Conservation (phyloP, 2,329 filamentous ascomycete genomes). For the Monilinia fructigena region DNA sequence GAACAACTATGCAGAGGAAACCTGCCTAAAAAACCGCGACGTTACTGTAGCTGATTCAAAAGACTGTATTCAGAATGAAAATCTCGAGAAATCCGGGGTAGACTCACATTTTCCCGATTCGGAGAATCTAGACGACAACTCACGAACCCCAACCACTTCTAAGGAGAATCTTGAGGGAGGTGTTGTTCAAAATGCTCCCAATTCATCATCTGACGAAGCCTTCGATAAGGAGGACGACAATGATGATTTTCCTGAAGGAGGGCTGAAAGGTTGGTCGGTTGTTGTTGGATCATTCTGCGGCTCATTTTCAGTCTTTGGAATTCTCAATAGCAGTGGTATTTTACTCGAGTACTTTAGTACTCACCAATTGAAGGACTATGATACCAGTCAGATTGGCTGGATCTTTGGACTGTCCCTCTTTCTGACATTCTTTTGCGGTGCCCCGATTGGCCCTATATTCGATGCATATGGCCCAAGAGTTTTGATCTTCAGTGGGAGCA, state of each 20-base stretch:
- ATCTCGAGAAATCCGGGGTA: constrained; percentile 9
- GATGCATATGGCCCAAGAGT: constrained; percentile 61
- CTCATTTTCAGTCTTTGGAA: constrained; percentile 59
- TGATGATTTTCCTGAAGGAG: constrained; percentile 63
- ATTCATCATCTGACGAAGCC: constrained; percentile 25
- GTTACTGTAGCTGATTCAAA: constrained; percentile 12
- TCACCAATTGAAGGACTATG: constrained; percentile 59
- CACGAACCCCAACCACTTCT: not conserved
- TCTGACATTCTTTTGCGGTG: constrained; percentile 66
- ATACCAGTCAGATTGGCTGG: constrained; percentile 56
- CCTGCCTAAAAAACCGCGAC: constrained; percentile 24
- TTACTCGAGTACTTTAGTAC: constrained; percentile 59
- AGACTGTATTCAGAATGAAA: constrained; percentile 2
- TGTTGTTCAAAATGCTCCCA: constrained; percentile 17
- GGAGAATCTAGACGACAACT: not conserved
- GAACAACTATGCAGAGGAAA: constrained; percentile 23
- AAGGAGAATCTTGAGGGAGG: constrained; percentile 25
- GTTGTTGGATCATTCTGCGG: constrained; percentile 65
- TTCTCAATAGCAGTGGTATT: constrained; percentile 53
- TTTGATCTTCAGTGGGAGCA: constrained; percentile 37
- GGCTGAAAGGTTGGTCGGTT: constrained; percentile 61
- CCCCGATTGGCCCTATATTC: constrained; percentile 69
- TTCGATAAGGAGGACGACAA: constrained; percentile 32
- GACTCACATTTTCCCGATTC: not conserved
- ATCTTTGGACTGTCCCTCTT: constrained; percentile 64